Base-by-base conservation (phyloP, 768 basidiomycete genomes). In the Lactarius evosmus region DNA sequence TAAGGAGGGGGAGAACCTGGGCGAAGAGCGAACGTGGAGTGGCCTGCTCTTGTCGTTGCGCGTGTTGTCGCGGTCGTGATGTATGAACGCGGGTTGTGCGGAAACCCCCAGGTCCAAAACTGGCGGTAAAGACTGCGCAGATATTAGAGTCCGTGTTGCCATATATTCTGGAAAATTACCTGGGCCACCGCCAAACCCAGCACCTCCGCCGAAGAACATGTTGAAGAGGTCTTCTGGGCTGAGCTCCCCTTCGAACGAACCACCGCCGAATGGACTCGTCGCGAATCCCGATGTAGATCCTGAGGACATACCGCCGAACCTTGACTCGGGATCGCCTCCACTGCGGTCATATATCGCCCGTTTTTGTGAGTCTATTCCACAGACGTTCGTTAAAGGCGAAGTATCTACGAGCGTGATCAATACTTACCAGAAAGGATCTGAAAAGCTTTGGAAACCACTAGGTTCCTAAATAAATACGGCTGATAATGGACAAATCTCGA, bases 371-470 rank as follows among this genome's bases (percentile, higher is more conserved):
- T 98, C 95, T 84, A 67, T 58, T 33, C 57, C 59, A 38, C 25
- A 22, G 9, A 41, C 2, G 29, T 44, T 33, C 7, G 30, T 49
- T 49, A 25, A 49, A 25, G 46, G 6, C 6, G 32, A 53, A 29
- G 46, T 27, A 9, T 40, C 38, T 63, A 69, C 41, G 46, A 57
- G 63, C 7, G n/a, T 44, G 46, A 40, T 38, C 33, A 58, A 50
- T 51, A 56, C 67, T 52, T 67, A 86, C 89, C 89, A 73, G 93
- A 95, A 38, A 98, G 78, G 9, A 98, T 88, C 73, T 96, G 94
- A 76, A 98, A 98, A 11, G 95, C 95, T 76, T 97, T 98, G 4
- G 94, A 96, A 32, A 98, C 93, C 89, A 95, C 96, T 98, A 59
- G 2, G 68, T 19, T 36, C 49, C 40, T 11, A 33, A 70, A 25